phyloP scores from a whole-genome alignment of 2,329 filamentous ascomycete species.

The Botrytis fabae region DNA sequence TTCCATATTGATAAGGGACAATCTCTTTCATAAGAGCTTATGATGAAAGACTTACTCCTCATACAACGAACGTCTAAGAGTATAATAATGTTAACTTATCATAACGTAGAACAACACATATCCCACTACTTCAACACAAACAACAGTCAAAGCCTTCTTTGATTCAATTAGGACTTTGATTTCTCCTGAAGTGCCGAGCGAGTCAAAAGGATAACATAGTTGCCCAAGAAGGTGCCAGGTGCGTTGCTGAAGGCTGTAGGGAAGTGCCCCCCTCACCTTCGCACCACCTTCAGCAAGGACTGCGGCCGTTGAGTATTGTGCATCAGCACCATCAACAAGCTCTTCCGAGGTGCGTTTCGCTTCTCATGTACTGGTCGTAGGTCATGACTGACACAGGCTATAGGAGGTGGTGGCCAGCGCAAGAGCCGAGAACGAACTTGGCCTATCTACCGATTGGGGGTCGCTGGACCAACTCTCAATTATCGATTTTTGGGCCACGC shows the following conservation, averaged over 20 bases:
- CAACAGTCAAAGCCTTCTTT: neutral
- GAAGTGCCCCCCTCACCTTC: constrained; percentile 51
- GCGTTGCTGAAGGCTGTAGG: constrained; percentile 2
- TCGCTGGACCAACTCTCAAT: neutral
- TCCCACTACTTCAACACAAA: neutral
- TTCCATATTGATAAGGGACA: neutral
- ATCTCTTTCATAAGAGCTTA: neutral
- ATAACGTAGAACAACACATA: neutral
- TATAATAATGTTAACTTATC: neutral
- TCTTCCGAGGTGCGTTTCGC: constrained; percentile 43
- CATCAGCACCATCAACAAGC: constrained; percentile 68
- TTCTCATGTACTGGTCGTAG: neutral
- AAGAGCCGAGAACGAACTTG: neutral
- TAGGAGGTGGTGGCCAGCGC: neutral
- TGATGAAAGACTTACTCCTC: neutral
- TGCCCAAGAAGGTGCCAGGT: neutral
- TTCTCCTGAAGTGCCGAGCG: neutral
- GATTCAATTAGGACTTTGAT: neutral
- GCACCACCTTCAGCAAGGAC: constrained; percentile 63
- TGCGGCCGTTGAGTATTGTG: constrained; percentile 70
- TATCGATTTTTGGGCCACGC: neutral
- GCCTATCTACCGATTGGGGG: neutral
- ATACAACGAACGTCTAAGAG: neutral
- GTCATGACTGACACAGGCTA: neutral
- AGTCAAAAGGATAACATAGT: neutral